Conservation (phyloP, 768 basidiomycete species). For the Coprinopsis strossmayeri region DNA sequence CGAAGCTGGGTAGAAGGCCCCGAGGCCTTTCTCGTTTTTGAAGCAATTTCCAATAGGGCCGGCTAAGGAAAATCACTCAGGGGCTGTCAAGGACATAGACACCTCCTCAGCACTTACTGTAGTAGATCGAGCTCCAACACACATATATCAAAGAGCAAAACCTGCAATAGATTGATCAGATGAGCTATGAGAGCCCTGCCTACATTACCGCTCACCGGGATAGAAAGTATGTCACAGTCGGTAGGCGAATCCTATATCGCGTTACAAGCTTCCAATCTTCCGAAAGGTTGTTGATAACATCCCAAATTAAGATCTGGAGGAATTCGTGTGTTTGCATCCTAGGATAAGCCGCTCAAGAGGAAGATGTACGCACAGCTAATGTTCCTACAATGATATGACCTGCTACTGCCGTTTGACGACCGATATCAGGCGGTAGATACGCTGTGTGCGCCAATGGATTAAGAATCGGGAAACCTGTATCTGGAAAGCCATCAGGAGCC, state of each 20-base stretch:
- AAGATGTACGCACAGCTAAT: neutral
- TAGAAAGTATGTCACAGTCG: slow-evolving; percentile 20
- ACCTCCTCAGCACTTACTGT: slow-evolving; percentile 13
- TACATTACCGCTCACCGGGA: slow-evolving; percentile 15
- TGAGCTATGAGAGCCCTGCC: neutral
- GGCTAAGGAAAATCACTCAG: slow-evolving; percentile 5
- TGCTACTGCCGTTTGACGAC: neutral
- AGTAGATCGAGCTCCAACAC: slow-evolving; percentile 12
- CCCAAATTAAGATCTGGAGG: slow-evolving; percentile 22
- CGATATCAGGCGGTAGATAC: neutral
- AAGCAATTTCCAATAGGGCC: slow-evolving; percentile 15
- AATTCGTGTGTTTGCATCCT: neutral
- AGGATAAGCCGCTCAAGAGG: neutral
- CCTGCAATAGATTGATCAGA: slow-evolving; percentile 1
- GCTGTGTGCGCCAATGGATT: neutral
- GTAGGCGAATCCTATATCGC: slow-evolving; percentile 12
- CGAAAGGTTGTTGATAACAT: slow-evolving; percentile 18
- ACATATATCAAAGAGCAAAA: slow-evolving; percentile 12
- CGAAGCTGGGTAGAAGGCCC: slow-evolving; percentile 17
- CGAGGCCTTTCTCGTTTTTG: slow-evolving; percentile 9
- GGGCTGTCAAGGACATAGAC: too few species aligned
- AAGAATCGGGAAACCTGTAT: neutral
- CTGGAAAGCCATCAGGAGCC: neutral
- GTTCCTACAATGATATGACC: neutral
- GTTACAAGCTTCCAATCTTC: slow-evolving; percentile 18